Percentiles rank a stretch among this genome's conserved stretches.
Evolutionary conservation across 192 early-diverging fungal genomes (phyloP).

Genomic region (Funneliformis geosporum): DNA sequence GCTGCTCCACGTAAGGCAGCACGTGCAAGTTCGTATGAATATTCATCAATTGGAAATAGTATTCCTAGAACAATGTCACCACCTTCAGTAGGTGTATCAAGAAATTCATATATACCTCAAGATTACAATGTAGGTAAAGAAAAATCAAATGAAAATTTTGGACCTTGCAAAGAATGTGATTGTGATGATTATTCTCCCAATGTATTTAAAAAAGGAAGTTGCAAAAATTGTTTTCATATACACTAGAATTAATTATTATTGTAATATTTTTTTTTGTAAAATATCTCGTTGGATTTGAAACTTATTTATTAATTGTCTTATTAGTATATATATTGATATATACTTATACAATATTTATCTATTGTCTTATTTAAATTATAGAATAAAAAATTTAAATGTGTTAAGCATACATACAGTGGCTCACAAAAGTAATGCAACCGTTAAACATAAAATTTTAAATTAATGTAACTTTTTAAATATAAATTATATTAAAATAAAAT

Average conservation of each 20-base stretch:
- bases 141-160: constrained; percentile 35
- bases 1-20: neutral
- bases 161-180: constrained; percentile 62
- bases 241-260: constrained; percentile 38
- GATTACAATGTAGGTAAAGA: constrained; percentile 35
- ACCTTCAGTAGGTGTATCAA: constrained; percentile 33
- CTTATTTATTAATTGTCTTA: no score
- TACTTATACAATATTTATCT: no score
- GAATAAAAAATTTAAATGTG: no score
- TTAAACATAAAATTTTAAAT: no score
- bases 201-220: constrained; percentile 72
- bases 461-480: no score
- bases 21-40: neutral
- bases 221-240: constrained; percentile 83
- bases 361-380: no score
- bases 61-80: constrained; percentile 42
- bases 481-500: no score
- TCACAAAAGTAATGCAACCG: no score
- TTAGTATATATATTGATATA: no score
- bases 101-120: constrained; percentile 50
- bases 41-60: constrained; percentile 34
- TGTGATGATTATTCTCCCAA: constrained; percentile 76
- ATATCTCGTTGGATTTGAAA: no score
- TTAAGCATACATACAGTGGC: no score
- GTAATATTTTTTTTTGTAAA: neutral